These are phyloP conservation scores for Aspergillus puulaauensis DNA, from an alignment of 2,329 filamentous ascomycete genomes.

Conservation along the genomic window DNA sequence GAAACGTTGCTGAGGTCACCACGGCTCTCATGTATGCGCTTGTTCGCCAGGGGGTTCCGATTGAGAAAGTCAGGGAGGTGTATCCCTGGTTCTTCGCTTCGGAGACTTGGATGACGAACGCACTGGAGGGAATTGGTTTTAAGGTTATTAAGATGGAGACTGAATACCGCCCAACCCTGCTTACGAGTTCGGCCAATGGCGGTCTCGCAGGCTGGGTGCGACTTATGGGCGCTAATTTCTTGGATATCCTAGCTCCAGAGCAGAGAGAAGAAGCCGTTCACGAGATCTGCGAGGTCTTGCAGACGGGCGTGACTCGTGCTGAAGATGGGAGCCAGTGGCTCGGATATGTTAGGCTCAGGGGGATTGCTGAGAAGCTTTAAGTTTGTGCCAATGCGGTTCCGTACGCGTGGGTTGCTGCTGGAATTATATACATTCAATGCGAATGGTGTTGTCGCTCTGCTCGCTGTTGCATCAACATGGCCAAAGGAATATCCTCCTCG, in stretches of 20 bases:
- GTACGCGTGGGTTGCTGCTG: background rate
- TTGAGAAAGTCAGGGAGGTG: constrained; percentile 49
- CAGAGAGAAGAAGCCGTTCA: constrained; percentile 53
- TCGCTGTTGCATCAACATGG: constrained; percentile 50
- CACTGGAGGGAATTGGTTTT: constrained; percentile 43
- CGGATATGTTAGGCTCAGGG: constrained; percentile 49
- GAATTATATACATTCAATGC: background rate
- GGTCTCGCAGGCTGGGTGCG: constrained; percentile 67
- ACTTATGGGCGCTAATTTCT: constrained; percentile 60
- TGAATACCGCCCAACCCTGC: constrained; percentile 64
- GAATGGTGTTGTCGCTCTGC: constrained; percentile 12
- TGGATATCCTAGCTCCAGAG: constrained; percentile 53
- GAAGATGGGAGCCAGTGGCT: constrained; percentile 57
- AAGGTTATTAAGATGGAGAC: constrained; percentile 56
- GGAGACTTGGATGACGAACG: constrained; percentile 54
- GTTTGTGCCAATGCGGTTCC: background rate
- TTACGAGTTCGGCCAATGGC: constrained; percentile 44
- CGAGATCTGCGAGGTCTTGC: constrained; percentile 57
- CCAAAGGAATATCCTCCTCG: constrained; percentile 61
- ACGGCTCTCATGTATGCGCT: constrained; percentile 58
- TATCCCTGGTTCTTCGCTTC: constrained; percentile 74
- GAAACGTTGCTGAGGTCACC: constrained; percentile 65
- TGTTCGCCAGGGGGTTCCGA: constrained; percentile 49
- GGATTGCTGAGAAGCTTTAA: constrained; percentile 35
- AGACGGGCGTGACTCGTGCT: constrained; percentile 55